These are phyloP conservation scores for Rubia tinctorum DNA, from an alignment of 305 asterid species.

Conservation along the genomic window DNA sequence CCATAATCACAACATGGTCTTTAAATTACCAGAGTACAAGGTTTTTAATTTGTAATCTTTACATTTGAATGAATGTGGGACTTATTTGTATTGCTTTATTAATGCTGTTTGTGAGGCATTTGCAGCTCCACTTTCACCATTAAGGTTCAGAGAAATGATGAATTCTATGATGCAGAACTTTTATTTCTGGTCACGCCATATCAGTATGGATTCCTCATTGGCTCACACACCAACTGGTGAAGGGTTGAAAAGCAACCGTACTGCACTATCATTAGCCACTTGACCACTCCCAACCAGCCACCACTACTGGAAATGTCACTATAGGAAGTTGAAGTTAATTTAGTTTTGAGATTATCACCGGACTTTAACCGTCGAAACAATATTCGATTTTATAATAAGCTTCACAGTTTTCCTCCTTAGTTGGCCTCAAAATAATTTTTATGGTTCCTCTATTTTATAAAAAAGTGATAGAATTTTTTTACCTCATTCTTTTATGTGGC, in stretches of 20 bases:
- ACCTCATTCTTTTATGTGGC: too few species aligned
- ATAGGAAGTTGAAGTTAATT: background rate
- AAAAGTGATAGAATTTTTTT: too few species aligned
- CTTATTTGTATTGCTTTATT: too few species aligned
- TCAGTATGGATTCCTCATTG: background rate
- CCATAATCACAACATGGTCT: background rate
- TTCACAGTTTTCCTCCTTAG: too few species aligned
- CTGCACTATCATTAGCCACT: conserved; percentile 7
- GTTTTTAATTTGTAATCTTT: too few species aligned
- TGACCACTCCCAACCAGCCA: conserved; percentile 4
- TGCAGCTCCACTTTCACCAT: background rate
- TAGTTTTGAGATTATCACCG: background rate
- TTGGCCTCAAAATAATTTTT: too few species aligned
- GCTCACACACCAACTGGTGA: background rate
- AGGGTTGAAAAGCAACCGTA: background rate
- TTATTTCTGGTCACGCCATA: conserved; percentile 4
- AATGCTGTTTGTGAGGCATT: background rate
- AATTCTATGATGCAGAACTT: conserved; percentile 8
- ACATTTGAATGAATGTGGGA: too few species aligned
- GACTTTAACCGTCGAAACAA: too few species aligned
- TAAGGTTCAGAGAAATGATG: conserved; percentile 11
- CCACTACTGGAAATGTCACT: background rate
- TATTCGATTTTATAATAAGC: too few species aligned
- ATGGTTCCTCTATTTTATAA: too few species aligned
- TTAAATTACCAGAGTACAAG: background rate